Percentiles rank a stretch among this genome's conserved stretches.
Conservation (phyloP, 2,329 filamentous ascomycete genomes). For the Pseudogymnoascus sp. region DNA sequence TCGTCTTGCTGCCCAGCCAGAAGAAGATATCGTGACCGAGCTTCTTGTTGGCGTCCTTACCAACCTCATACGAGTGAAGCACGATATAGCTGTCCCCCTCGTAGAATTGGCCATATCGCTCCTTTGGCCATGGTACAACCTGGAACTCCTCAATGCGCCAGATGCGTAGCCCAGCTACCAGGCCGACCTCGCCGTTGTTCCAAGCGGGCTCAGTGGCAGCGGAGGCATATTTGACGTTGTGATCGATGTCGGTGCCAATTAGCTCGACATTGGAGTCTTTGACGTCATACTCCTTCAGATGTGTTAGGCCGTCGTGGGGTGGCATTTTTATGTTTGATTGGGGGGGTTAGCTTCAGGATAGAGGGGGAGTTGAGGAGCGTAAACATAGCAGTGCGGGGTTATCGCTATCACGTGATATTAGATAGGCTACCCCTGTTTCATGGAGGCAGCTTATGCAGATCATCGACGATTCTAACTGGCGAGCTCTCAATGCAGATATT, state of each 20-base stretch:
- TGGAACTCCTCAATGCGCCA: constrained; percentile 64
- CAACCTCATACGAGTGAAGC: constrained; percentile 51
- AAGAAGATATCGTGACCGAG: constrained; percentile 61
- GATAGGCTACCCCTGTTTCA: background rate
- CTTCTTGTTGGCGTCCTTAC: constrained; percentile 35
- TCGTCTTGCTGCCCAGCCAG: constrained; percentile 59
- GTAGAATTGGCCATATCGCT: constrained; percentile 53
- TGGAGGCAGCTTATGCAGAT: background rate
- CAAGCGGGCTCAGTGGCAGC: constrained; percentile 60
- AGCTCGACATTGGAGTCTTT: constrained; percentile 62
- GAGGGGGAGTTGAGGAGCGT: background rate
- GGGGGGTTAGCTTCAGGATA: background rate
- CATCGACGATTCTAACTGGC: background rate
- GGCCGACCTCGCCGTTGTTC: constrained; percentile 48
- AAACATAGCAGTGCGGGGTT: background rate
- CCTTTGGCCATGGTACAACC: constrained; percentile 53
- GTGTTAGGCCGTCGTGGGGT: constrained; percentile 54
- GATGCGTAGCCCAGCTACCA: constrained; percentile 47
- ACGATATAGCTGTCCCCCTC: constrained; percentile 64
- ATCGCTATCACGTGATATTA: background rate
- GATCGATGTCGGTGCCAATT: constrained; percentile 57
- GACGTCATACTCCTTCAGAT: constrained; percentile 58
- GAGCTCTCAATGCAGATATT: background rate
- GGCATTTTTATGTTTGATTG: constrained; percentile 41
- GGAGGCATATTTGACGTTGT: constrained; percentile 61